phyloP scores from a whole-genome alignment of 129 eudicot genomes.

The Chrysanthemum lavandulifolium region DNA sequence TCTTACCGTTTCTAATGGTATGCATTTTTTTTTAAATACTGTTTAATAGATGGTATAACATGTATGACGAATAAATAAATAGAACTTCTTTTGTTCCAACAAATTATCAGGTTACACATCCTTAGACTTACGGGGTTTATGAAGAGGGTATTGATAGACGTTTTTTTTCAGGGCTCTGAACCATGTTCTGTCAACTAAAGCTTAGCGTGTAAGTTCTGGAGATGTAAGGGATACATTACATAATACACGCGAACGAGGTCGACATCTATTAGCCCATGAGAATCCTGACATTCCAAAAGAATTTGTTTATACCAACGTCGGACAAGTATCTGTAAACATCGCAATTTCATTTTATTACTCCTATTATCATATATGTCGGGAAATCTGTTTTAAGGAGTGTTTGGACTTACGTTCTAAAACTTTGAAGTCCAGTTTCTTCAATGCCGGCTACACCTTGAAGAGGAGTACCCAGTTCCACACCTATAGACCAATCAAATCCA shows the following conservation, averaged over 20 bases:
- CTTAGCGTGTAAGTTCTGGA: slow-evolving; percentile 92
- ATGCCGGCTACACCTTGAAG: slow-evolving; percentile 60
- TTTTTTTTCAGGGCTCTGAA: slow-evolving; percentile 78
- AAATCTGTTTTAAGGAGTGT: not conserved
- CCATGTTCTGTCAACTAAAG: slow-evolving; percentile 78
- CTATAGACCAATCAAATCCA: slow-evolving; percentile 27
- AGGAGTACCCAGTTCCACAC: slow-evolving; percentile 42
- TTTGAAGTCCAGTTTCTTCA: slow-evolving; percentile 60
- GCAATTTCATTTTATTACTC: slow-evolving; percentile 5
- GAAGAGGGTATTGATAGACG: no score
- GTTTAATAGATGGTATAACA: no score
- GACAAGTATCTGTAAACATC: slow-evolving; percentile 51
- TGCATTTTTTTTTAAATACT: no score
- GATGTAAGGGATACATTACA: slow-evolving; percentile 90
- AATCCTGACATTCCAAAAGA: slow-evolving; percentile 87
- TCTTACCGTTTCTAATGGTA: not conserved
- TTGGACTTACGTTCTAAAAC: not conserved
- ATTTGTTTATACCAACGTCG: slow-evolving; percentile 68
- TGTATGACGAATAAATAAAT: no score
- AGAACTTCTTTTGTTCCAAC: no score
- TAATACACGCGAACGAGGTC: slow-evolving; percentile 90
- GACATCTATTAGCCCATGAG: slow-evolving; percentile 79
- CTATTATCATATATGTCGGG: not conserved
- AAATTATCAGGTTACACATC: no score
- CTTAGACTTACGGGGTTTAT: no score